Evolutionary conservation across 148 eudicot species (phyloP).

Genomic region (Camellia lanceoleosa): DNA sequence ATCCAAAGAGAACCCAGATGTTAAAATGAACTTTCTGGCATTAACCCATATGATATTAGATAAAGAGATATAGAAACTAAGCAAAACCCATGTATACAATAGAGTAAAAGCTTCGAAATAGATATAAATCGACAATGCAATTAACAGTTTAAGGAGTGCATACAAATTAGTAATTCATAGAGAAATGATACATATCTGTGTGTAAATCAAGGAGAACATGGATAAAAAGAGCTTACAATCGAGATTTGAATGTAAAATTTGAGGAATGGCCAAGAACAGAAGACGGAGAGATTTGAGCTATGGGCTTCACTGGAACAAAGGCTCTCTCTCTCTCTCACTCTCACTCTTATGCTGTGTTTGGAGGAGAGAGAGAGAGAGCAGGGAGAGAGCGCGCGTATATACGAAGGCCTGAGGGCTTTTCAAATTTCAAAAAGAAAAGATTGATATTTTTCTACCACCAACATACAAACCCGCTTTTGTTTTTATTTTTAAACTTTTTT

Average conservation of each 20-base stretch:
- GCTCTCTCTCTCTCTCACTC: background rate
- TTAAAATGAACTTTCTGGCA: background rate
- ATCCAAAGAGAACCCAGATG: background rate
- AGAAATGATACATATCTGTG: background rate
- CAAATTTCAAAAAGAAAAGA: constrained; percentile 32
- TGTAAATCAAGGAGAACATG: background rate
- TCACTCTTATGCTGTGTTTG: background rate
- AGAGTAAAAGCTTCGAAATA: background rate
- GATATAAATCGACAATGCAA: background rate
- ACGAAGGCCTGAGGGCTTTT: constrained; percentile 16
- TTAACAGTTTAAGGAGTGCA: background rate
- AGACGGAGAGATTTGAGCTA: constrained; percentile 6
- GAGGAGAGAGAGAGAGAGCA: background rate
- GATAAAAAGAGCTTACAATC: background rate
- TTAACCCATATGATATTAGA: background rate
- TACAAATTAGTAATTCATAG: background rate
- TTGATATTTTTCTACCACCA: background rate
- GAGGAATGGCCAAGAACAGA: constrained; percentile 6
- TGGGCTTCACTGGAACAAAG: background rate
- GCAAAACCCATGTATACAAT: background rate
- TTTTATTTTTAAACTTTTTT: constrained; percentile 15
- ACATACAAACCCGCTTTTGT: background rate
- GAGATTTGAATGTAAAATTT: background rate
- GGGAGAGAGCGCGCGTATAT: constrained; percentile 14
- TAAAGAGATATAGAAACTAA: background rate